Percentiles rank a stretch among this genome's conserved stretches.
phyloP scores from a whole-genome alignment of 495 filamentous ascomycete species.

The Mycothermus thermophilus region DNA sequence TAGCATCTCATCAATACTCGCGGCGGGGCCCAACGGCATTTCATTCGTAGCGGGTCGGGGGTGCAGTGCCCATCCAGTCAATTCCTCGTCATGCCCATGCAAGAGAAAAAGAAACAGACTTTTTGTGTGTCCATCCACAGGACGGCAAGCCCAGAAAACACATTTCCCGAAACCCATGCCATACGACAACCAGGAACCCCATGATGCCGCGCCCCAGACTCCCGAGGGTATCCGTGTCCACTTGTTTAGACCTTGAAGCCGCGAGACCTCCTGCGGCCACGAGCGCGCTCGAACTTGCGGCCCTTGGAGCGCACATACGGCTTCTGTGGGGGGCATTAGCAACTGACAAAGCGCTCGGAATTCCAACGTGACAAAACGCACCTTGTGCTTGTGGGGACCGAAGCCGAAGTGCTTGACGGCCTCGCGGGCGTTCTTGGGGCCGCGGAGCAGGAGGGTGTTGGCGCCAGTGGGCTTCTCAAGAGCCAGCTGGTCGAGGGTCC shows the following conservation, averaged over 20 bases:
- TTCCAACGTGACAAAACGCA: constrained; percentile 27
- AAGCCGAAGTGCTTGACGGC: constrained; percentile 98
- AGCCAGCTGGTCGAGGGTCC: constrained; percentile 94
- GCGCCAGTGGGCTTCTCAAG: constrained; percentile 81
- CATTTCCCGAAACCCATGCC: constrained; percentile 5
- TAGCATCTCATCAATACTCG: neutral
- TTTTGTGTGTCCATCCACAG: too few relatives aligned
- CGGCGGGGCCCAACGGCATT: constrained; percentile 7
- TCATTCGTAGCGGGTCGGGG: constrained; percentile 4
- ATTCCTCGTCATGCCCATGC: constrained; percentile 6
- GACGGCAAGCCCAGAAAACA: constrained; percentile 7
- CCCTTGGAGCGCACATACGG: constrained; percentile 96
- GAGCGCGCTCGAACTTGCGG: constrained; percentile 95
- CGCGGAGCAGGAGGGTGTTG: constrained; percentile 89
- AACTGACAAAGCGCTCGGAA: neutral
- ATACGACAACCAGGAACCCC: constrained; percentile 9
- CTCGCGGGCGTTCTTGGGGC: constrained; percentile 93
- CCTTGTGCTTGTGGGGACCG: constrained; percentile 94
- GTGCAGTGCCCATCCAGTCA: constrained; percentile 3
- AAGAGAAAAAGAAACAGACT: constrained; percentile 4
- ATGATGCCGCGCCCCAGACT: constrained; percentile 5
- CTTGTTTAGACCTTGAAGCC: constrained; percentile 94
- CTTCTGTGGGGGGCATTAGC: constrained; percentile 47
- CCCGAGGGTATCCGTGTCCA: constrained; percentile 10
- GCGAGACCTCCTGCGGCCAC: constrained; percentile 87